Evolutionary conservation across 148 eudicot genomes (phyloP).

Genomic region (Fallopia convolvulus): DNA sequence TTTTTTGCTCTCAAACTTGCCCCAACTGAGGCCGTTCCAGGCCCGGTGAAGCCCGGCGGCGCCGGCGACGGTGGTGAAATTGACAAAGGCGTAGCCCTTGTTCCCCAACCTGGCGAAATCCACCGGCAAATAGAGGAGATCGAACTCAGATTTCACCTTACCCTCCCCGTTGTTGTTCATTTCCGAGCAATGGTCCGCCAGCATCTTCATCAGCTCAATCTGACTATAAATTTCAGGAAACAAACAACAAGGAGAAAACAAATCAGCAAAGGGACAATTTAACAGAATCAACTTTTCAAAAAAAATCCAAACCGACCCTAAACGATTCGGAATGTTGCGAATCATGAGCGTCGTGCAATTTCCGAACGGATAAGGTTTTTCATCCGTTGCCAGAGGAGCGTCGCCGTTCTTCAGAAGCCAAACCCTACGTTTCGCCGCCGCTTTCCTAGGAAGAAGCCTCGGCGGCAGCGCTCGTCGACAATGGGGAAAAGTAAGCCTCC

Average conservation of each 20-base stretch:
- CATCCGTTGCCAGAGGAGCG: neutral
- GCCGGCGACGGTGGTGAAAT: constrained; percentile 19
- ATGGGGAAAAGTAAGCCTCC: neutral
- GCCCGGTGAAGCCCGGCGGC: constrained; percentile 14
- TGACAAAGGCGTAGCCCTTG: constrained; percentile 26
- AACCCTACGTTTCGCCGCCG: neutral
- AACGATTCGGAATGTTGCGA: constrained; percentile 10
- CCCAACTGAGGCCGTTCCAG: constrained; percentile 14
- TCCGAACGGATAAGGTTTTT: neutral
- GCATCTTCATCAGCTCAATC: neutral
- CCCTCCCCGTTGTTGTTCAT: neutral
- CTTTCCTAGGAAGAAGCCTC: neutral
- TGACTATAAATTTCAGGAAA: neutral
- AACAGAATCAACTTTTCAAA: neutral
- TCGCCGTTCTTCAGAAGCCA: too few species aligned
- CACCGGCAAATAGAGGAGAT: constrained; percentile 23
- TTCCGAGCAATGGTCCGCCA: constrained; percentile 14
- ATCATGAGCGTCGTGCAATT: neutral
- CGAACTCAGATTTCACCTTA: constrained; percentile 5
- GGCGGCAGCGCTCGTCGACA: neutral
- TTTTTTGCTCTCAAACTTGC: constrained; percentile 11
- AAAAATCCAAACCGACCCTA: neutral
- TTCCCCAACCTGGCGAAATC: constrained; percentile 19
- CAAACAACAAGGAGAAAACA: neutral
- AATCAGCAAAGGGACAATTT: neutral